These are phyloP conservation scores for Saccharomycopsis selenospora DNA, from an alignment of 805 yeast species.

Conservation along the genomic window DNA sequence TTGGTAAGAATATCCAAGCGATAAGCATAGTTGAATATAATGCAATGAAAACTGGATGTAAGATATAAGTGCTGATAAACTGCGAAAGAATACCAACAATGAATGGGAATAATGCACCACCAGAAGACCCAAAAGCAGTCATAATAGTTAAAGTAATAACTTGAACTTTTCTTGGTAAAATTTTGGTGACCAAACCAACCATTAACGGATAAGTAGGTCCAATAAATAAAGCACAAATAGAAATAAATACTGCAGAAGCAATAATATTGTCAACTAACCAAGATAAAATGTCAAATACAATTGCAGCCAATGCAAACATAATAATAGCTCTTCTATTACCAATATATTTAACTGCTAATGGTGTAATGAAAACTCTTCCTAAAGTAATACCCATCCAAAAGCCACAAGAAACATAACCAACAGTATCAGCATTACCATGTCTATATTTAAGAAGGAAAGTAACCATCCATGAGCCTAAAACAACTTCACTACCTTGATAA, in stretches of 20 bases:
- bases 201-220: conserved; percentile 56
- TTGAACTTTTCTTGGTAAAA: conserved; percentile 46
- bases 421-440: conserved; percentile 33
- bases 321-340: conserved; percentile 42
- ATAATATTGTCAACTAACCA: conserved; percentile 43
- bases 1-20: conserved; percentile 39
- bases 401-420: conserved; percentile 57
- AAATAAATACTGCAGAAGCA: conserved; percentile 39
- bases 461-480: conserved; percentile 60
- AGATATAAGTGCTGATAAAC: conserved; percentile 39
- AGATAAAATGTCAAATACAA: conserved; percentile 34
- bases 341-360: conserved; percentile 30
- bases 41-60: conserved; percentile 41
- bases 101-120: conserved; percentile 52
- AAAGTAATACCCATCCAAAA: conserved; percentile 60
- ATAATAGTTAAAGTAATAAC: conserved; percentile 42
- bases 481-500: conserved; percentile 59
- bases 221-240: conserved; percentile 44
- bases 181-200: conserved; percentile 37
- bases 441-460: conserved; percentile 50
- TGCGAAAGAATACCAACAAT: conserved; percentile 44
- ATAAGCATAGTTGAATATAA: conserved; percentile 31
- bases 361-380: conserved; percentile 47
- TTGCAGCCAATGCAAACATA: conserved; percentile 30
- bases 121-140: conserved; percentile 51